phyloP scores from a whole-genome alignment of 805 yeast species.

The Wickerhamiella vanderwaltii region DNA sequence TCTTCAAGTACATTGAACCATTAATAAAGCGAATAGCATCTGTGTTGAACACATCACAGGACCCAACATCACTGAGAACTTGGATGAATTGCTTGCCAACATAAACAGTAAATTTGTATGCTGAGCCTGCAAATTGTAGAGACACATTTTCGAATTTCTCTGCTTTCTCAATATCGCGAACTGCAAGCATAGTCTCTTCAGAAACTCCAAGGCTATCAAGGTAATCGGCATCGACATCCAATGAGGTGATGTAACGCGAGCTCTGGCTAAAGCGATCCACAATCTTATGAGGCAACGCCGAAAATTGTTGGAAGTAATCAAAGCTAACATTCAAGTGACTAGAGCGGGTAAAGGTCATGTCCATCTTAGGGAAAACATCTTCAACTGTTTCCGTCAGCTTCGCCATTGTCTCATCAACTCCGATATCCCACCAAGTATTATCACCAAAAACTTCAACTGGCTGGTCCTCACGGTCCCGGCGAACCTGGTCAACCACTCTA shows the following conservation, averaged over 20 bases:
- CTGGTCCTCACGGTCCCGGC: background rate
- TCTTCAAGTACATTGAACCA: conserved; percentile 1
- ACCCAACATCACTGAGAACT: background rate
- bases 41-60: conserved; percentile 2
- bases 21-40: conserved; percentile 1
- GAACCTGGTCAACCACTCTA: background rate
- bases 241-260: background rate
- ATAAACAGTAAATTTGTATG: background rate
- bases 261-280: background rate
- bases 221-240: background rate
- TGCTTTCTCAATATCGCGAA: background rate
- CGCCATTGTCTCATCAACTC: background rate
- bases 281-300: background rate
- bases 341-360: background rate
- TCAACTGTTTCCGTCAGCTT: background rate
- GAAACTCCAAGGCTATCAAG: background rate
- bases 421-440: background rate
- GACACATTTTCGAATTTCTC: background rate
- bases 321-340: background rate
- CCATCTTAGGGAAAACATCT: background rate
- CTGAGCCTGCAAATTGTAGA: background rate
- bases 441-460: background rate
- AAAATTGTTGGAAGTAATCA: background rate
- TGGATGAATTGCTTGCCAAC: conserved; percentile 7
- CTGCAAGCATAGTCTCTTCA: background rate